Conservation (phyloP, 2,329 filamentous ascomycete genomes). For the Teratosphaeria nubilosa region DNA sequence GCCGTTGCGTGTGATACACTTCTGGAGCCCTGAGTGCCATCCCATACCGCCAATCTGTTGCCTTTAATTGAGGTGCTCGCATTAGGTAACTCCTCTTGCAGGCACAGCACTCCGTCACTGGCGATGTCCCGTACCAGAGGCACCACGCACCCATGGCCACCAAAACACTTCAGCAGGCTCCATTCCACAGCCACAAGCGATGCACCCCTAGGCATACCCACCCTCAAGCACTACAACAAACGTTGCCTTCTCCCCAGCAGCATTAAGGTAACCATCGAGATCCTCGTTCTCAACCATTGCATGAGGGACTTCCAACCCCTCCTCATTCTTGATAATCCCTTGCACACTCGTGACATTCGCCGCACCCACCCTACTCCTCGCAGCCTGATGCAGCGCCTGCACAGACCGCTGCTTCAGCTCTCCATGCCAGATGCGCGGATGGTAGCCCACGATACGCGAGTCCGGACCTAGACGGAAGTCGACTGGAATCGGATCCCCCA, state of each 20-base stretch:
- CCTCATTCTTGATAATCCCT: conserved; percentile 48
- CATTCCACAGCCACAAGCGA: neutral
- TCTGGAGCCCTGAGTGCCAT: no score
- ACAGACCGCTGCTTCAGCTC: conserved; percentile 51
- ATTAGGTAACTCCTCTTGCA: neutral
- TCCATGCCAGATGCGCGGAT: conserved; percentile 52
- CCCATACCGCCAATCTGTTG: neutral
- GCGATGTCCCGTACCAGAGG: neutral
- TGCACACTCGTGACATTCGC: conserved; percentile 50
- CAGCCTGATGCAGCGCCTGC: conserved; percentile 52
- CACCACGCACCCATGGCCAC: neutral
- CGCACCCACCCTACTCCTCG: conserved; percentile 51
- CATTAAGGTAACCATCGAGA: conserved; percentile 56
- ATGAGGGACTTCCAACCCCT: conserved; percentile 49
- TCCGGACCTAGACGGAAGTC: conserved; percentile 60
- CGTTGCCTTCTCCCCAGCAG: conserved; percentile 50
- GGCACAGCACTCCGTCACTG: no score
- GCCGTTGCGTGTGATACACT: neutral
- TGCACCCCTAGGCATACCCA: conserved; percentile 12
- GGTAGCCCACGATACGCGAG: conserved; percentile 45
- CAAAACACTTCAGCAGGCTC: neutral
- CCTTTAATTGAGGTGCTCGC: neutral
- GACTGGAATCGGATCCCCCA: conserved; percentile 39
- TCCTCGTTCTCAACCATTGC: conserved; percentile 62
- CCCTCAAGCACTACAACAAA: conserved; percentile 31